Base-by-base conservation (phyloP, 1,284 basidiomycete species). In the Lignosus rhinocerotis region DNA sequence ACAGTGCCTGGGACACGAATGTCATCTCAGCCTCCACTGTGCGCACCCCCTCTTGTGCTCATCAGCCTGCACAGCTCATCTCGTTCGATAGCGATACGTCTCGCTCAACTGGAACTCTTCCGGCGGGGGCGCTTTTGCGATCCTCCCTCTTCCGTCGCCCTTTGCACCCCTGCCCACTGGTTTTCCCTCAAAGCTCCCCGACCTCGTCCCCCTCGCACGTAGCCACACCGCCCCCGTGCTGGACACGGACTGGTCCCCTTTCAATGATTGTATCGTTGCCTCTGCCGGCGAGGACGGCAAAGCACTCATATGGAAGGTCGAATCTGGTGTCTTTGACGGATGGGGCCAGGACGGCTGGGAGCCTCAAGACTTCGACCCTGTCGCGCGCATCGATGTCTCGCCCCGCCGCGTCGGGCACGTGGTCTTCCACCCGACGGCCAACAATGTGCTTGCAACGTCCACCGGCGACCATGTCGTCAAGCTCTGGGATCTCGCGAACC, bases 161-260 rank as follows among this genome's bases (percentile, higher is more conserved):
- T 92, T 89, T 74, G 73, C 78, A 36, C 70, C 80, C 1, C 79
- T 83, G 30, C 73, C 82, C 2, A 69, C 75, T 46, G 76, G 76
- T 25, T 77, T 94, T 67, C 86, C 88, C 8, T 80, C 82, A 70
- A 95, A 96, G 75, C 83, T 98, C 33, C 96, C 95, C 3, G 96
- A 99, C 71, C 84, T 92, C 67, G 85, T 98, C 54, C 96, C 96
- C 0, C 85, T 99, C 49, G 94, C 94, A 25, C 88, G 96, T 58
- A 92, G 89, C 33, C 89, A 92, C 73, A 88, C 88, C 7, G 92
- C 87, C 0, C 77, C 90, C 36, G 92, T 94, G n/a, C 89, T 98
- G 51, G 96, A 98, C 75, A 98, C 96, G 0, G 93, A 93, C 67
- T 99, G 95, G 93, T 94, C 92, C 0, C 96, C 96, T 1, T 95